Percentiles rank a stretch among this genome's conserved stretches.
These are phyloP conservation scores for Ilex aquifolium DNA, from an alignment of 257 asterid genomes.

Conservation along the genomic window DNA sequence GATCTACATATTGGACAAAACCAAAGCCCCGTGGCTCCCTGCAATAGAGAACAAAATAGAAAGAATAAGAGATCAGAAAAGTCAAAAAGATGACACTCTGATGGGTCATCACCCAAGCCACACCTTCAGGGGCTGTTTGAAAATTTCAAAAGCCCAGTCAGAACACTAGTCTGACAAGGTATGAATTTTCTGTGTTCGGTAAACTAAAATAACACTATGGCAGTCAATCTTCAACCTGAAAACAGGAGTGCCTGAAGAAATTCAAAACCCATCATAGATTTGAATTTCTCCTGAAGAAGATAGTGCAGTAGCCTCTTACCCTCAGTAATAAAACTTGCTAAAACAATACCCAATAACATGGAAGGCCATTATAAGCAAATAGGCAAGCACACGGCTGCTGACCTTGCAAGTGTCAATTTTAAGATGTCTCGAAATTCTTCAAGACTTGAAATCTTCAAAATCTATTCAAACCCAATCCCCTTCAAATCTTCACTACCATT, in stretches of 20 bases:
- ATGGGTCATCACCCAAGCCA: not conserved
- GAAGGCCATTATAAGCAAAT: conserved; percentile 52
- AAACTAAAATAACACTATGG: not conserved
- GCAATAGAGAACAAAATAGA: conserved; percentile 18
- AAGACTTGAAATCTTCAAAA: conserved; percentile 69
- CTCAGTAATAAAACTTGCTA: not conserved
- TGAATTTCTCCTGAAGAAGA: too few relatives aligned
- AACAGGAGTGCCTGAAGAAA: too few relatives aligned
- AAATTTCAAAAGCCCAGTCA: not conserved
- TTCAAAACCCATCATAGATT: too few relatives aligned
- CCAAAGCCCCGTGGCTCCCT: conserved; percentile 88
- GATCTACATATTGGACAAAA: conserved; percentile 66
- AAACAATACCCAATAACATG: conserved; percentile 29
- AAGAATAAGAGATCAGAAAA: not conserved
- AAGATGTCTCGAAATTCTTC: conserved; percentile 54
- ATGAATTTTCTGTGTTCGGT: not conserved
- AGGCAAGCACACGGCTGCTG: conserved; percentile 91
- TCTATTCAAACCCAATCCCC: conserved; percentile 73
- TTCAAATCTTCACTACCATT: conserved; percentile 78
- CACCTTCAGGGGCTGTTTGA: not conserved
- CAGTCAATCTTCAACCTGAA: not conserved
- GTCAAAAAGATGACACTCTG: too few relatives aligned
- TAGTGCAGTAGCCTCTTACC: not conserved
- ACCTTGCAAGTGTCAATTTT: conserved; percentile 38
- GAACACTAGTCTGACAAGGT: not conserved